Evolutionary conservation across 192 early-diverging fungal genomes (phyloP), one percentile per base, ranked within the genome.

Genomic region (Phycomyces nitens): DNA sequence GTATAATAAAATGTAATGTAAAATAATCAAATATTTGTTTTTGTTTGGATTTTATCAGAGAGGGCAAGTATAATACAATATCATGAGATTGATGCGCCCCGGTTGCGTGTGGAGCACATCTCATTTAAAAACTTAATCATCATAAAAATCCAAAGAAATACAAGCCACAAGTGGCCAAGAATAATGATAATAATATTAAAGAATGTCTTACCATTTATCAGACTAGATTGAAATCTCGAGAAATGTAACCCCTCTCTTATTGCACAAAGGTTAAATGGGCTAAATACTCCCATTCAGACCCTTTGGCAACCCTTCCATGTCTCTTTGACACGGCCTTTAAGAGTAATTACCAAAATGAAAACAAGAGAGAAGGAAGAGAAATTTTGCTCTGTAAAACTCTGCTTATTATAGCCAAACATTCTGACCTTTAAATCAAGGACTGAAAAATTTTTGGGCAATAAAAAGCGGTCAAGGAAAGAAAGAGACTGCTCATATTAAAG

Each of bases 61-160:
- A 64, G 62, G 62, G 62, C 62, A 64, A 64, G 62, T 64, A 56
- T 42, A 56, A 43, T 54, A 54, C 1, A 23, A 51, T 23, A 56
- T 27, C 43, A 53, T 24, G 18, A 42, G 43, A 12, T 51, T 53
- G 20, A 62, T 50, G 60, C 26, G 4, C 34, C 40, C 40, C 53
- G 27, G 39, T 53, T 56, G 62, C 62, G 62, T 64, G 43, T 56
- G 38, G 27, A 41, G 23, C 16, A 18, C 62, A 64, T 39, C 39
- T 49, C 41, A 21, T 26, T 11, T 60, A 27, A 49, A 27, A 22
- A 64, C 62, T 64, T 64, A 64, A 64, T 64, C 62, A 64, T 64
- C 62, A 51, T 38, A 27, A 18, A 23, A 3, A 21, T 29, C 27
- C 14, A 29, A 52, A 62, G 50, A 52, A 18, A 38, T 5, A n/a